Conservation (phyloP, 179 eudicot species). For the Sideroxylon spinosum region DNA sequence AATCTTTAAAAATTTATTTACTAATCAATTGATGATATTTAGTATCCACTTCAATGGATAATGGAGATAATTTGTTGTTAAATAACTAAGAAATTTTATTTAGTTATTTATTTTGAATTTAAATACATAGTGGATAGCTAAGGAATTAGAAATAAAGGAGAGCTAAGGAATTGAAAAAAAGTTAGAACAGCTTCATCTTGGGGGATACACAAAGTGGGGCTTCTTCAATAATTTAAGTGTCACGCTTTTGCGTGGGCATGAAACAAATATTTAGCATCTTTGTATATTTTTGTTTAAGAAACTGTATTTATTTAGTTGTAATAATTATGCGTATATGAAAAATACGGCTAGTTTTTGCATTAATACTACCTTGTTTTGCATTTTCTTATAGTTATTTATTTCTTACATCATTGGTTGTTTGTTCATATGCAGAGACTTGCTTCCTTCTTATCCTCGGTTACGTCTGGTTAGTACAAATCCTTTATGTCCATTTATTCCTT, state of each 20-base stretch:
- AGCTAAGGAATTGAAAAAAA: too few relatives aligned
- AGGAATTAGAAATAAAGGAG: too few relatives aligned
- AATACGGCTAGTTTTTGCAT: neutral
- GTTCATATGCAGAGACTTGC: constrained; percentile 76
- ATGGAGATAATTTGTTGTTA: too few relatives aligned
- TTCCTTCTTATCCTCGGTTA: constrained; percentile 70
- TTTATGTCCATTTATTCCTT: neutral
- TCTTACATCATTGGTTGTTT: constrained; percentile 27
- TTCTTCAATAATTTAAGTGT: neutral
- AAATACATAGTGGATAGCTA: too few relatives aligned
- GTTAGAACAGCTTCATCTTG: too few relatives aligned
- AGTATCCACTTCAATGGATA: too few relatives aligned
- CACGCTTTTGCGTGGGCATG: neutral
- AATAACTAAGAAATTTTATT: too few relatives aligned
- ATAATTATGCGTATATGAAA: neutral
- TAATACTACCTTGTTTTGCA: constrained; percentile 4
- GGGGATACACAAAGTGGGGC: too few relatives aligned
- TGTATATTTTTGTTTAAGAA: neutral
- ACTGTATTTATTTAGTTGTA: neutral
- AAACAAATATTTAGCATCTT: neutral
- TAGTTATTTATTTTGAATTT: too few relatives aligned
- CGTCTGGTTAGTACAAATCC: constrained; percentile 58
- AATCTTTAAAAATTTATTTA: too few relatives aligned
- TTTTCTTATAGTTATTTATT: constrained; percentile 4
- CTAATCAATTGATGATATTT: too few relatives aligned